These are phyloP conservation scores for Epichloe festucae DNA, from an alignment of 2,329 filamentous ascomycete genomes.

Conservation along the genomic window DNA sequence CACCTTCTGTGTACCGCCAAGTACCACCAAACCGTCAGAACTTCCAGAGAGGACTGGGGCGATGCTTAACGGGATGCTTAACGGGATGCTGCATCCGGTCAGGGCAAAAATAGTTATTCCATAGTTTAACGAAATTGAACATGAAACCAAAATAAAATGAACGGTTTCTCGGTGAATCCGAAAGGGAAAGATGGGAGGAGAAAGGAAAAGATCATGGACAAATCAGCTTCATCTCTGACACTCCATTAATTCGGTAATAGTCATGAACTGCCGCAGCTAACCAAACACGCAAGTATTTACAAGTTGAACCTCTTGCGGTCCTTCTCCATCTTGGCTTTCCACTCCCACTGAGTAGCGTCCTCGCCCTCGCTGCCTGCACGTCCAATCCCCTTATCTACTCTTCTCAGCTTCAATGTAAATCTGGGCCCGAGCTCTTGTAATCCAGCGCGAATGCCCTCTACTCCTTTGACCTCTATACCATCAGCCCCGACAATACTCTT, in stretches of 20 bases:
- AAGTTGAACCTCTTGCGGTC: slow-evolving; percentile 85
- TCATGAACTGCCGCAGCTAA: no score
- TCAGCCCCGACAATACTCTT: slow-evolving; percentile 74
- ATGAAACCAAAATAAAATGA: no score
- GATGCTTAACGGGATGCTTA: no score
- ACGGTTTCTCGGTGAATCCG: no score
- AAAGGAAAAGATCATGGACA: no score
- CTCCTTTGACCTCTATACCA: slow-evolving; percentile 71
- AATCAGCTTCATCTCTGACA: neutral
- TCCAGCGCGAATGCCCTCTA: slow-evolving; percentile 73
- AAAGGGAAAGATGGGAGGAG: no score
- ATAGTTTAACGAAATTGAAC: no score
- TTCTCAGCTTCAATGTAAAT: slow-evolving; percentile 68
- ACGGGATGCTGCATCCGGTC: no score
- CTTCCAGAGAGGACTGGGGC: neutral
- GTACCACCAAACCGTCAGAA: neutral
- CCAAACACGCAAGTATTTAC: slow-evolving; percentile 22
- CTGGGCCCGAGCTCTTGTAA: slow-evolving; percentile 78
- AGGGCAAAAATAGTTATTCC: no score
- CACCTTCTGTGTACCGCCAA: neutral
- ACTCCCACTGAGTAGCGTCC: slow-evolving; percentile 82
- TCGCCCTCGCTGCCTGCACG: slow-evolving; percentile 53
- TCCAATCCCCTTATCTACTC: slow-evolving; percentile 80
- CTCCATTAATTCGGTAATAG: neutral
- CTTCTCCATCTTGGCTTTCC: slow-evolving; percentile 94